Conservation (phyloP, 1,139 yeast genomes). For the Ogataea hybrid region DNA sequence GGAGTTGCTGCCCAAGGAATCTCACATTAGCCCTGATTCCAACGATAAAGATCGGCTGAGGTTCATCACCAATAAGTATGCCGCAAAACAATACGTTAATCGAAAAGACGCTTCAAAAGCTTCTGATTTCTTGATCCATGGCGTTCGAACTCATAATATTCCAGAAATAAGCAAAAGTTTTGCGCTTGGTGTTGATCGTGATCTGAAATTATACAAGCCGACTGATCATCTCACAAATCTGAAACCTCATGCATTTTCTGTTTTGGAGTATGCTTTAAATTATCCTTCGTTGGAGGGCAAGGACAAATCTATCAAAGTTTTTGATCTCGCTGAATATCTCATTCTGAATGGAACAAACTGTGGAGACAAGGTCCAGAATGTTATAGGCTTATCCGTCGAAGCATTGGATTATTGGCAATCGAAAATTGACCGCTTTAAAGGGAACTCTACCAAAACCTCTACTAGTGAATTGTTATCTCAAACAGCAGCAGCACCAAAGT, state of each 20-base stretch:
- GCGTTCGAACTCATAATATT: constrained; percentile 51
- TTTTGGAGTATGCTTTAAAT: constrained; percentile 62
- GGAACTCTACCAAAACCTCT: background rate
- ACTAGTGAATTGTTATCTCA: background rate
- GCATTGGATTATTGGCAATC: constrained; percentile 54
- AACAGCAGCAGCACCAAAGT: background rate
- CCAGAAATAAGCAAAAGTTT: constrained; percentile 45
- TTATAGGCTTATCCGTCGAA: constrained; percentile 39
- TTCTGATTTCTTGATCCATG: constrained; percentile 36
- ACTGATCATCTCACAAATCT: constrained; percentile 17
- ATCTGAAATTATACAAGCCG: constrained; percentile 33
- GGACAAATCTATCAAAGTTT: constrained; percentile 34
- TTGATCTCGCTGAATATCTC: constrained; percentile 74
- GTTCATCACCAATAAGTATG: constrained; percentile 54
- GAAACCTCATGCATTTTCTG: constrained; percentile 34
- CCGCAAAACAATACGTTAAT: constrained; percentile 38
- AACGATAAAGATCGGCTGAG: constrained; percentile 37
- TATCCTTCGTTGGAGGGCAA: constrained; percentile 36
- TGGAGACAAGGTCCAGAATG: constrained; percentile 33
- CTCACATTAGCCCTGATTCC: constrained; percentile 25
- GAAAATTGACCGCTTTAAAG: constrained; percentile 37
- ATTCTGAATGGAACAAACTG: constrained; percentile 60
- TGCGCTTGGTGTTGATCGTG: constrained; percentile 49
- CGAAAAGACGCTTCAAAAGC: constrained; percentile 18
- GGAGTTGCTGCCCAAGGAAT: constrained; percentile 20